Conservation (phyloP, 305 asterid genomes). For the Solanum aculeatissimum region DNA sequence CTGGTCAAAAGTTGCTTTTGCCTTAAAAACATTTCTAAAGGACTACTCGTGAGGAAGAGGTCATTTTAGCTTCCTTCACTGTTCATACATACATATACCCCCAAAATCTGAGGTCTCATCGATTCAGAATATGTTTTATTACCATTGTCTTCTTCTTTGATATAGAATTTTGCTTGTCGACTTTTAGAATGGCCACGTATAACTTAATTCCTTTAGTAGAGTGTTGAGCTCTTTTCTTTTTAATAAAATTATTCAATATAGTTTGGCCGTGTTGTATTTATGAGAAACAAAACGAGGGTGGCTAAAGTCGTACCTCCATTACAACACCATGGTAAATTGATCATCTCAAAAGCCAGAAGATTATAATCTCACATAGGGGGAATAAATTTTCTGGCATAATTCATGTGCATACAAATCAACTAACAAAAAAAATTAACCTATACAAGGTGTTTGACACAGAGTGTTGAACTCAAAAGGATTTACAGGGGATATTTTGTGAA, state of each 20-base stretch:
- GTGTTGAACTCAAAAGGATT: background rate
- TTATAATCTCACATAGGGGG: no score
- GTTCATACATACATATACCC: background rate
- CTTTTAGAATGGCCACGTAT: background rate
- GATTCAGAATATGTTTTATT: background rate
- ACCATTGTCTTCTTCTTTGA: constrained; percentile 7
- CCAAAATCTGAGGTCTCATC: background rate
- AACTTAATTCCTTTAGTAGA: background rate
- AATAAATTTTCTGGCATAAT: no score
- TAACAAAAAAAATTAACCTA: no score
- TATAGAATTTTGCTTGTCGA: constrained; percentile 9
- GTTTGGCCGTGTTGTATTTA: no score
- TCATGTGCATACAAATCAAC: no score
- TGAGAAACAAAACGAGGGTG: no score
- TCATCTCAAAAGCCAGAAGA: no score
- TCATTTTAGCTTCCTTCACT: background rate
- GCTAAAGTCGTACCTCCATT: no score
- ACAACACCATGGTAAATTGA: no score
- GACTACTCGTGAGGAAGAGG: background rate
- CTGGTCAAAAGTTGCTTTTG: constrained; percentile 22
- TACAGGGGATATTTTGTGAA: background rate
- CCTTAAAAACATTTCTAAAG: background rate
- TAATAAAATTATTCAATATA: no score
- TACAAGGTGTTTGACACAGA: no score
- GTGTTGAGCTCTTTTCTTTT: background rate